phyloP scores from a whole-genome alignment of 2,329 filamentous ascomycete species.

The Exophiala aquamarina region DNA sequence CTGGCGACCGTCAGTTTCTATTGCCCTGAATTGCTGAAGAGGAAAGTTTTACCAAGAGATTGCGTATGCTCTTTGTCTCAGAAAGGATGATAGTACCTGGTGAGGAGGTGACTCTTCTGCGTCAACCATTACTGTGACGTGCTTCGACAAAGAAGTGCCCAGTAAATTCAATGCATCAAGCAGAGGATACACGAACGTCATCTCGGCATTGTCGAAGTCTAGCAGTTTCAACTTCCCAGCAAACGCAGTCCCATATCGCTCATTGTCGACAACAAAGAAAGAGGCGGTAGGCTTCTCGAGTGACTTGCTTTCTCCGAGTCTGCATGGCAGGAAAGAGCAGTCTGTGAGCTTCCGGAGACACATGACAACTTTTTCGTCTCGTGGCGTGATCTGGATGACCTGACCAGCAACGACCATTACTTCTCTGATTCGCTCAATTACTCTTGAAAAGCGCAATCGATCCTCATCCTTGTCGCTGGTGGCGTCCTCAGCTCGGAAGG shows the following conservation, averaged over 20 bases:
- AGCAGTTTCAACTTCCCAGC: neutral
- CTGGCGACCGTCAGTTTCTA: neutral
- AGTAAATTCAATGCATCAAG: neutral
- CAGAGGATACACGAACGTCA: conserved; percentile 1
- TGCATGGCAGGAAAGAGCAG: conserved; percentile 1
- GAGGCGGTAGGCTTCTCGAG: neutral
- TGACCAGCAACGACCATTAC: neutral
- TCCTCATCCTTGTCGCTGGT: neutral
- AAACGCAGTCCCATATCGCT: neutral
- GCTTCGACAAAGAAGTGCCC: neutral
- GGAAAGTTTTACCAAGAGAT: neutral
- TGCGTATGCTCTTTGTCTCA: neutral
- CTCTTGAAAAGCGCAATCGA: neutral
- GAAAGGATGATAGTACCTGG: neutral
- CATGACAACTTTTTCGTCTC: neutral
- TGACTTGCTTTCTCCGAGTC: neutral
- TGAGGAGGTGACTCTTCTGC: neutral
- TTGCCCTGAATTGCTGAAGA: neutral
- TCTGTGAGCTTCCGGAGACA: neutral
- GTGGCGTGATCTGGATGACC: neutral
- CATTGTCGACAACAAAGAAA: conserved; percentile 1
- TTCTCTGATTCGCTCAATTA: neutral
- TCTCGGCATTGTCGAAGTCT: neutral
- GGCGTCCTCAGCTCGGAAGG: conserved; percentile 2
- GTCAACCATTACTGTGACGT: neutral